Base-by-base conservation (phyloP, 495 filamentous ascomycete species). In the Daldinia loculata region DNA sequence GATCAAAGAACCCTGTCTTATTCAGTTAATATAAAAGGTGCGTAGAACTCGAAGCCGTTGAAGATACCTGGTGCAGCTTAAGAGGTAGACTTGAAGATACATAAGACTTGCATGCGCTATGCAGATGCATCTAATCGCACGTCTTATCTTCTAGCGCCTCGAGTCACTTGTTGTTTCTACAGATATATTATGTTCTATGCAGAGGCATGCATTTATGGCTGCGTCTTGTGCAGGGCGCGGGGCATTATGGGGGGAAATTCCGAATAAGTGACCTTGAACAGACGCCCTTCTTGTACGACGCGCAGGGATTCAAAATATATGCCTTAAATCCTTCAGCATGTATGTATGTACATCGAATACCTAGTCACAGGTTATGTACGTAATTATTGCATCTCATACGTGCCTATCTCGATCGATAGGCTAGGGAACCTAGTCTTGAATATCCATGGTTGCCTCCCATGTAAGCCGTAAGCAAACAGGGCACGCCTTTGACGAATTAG, bases 401-500 rank as follows among this genome's bases (percentile, higher is more conserved):
- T 30, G 26, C 9, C 5, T 53, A 53, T 53, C 22, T 30, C 32
- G 30, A 57, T 57, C 26, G 60, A 41, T 53, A 29, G 6, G 58
- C 43, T 19, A 56, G 63, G 43, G 41, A 39, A 19, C 19, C 43
- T 22, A 24, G 43, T 48, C 43, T 48, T 1, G 43, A 22, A 48
- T 48, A 41, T 39, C 29, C 36, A 36, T 36, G 34, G 11, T 14
- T 36, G 34, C 12, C 34, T 36, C 3, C 12, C 34, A 66, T 59
- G 60, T 27, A 52, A 24, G 14, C 34, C 34, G 34, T 57, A 50
- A 57, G 52, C 27, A n/a, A n/a, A 41, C 19, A 51, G 15, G 60
- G 19, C 38, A 51, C 11, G 41, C 1, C 22, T 36, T 29, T 32
- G 60, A 62, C 68, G 11, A 43, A 71, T 71, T 58, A 9, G 62